Evolutionary conservation across 1,284 basidiomycete genomes (phyloP).

Genomic region (Puccinia polysora): DNA sequence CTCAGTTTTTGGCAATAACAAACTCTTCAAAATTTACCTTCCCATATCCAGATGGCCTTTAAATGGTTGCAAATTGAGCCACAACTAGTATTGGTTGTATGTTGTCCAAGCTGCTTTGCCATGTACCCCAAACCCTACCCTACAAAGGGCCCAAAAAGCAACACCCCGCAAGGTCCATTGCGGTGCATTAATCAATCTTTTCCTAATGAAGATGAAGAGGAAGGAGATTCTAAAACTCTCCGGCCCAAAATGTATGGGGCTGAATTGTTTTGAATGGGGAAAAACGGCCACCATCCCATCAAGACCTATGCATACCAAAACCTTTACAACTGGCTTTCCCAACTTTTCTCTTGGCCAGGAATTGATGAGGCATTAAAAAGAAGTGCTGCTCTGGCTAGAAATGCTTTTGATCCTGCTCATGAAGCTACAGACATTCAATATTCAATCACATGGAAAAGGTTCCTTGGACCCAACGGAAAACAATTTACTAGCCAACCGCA

Average conservation of each 20-base stretch:
- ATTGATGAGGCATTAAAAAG: slow-evolving; percentile 1
- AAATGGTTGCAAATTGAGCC: neutral
- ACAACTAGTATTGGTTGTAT: too few species aligned
- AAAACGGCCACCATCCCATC: neutral
- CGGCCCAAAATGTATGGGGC: neutral
- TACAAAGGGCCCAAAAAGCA: too few species aligned
- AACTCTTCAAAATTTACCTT: neutral
- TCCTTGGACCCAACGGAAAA: slow-evolving; percentile 21
- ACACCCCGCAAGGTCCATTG: neutral
- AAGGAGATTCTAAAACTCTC: neutral
- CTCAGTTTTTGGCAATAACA: too few species aligned
- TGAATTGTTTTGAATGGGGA: neutral
- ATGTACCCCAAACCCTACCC: too few species aligned
- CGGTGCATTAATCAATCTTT: neutral
- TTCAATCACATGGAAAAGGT: slow-evolving; percentile 23
- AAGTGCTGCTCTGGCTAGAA: neutral
- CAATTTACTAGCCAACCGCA: neutral
- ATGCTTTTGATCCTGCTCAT: neutral
- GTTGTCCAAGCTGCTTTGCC: too few species aligned
- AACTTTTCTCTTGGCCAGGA: slow-evolving; percentile 18
- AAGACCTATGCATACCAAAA: slow-evolving; percentile 23
- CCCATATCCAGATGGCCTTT: neutral
- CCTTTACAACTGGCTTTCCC: slow-evolving; percentile 25
- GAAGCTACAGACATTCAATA: slow-evolving; percentile 22
- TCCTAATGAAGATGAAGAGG: neutral